phyloP scores from a whole-genome alignment of 768 basidiomycete genomes.

The Russula sp. region DNA sequence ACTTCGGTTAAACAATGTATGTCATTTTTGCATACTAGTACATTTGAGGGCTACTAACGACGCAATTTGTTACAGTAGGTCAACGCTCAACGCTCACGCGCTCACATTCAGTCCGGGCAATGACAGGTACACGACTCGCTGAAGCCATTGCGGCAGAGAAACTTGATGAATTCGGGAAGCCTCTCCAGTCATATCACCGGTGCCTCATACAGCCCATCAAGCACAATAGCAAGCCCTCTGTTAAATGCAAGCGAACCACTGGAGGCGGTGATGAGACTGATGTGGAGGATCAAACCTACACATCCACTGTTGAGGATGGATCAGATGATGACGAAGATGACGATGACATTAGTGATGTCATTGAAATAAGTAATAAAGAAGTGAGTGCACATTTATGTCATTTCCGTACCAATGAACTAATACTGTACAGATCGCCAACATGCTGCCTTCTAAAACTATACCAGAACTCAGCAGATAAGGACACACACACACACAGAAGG shows the following conservation, averaged over 20 bases:
- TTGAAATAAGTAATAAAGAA: background rate
- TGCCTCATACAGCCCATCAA: background rate
- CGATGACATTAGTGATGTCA: background rate
- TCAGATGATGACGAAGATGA: no score
- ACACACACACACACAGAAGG: no score
- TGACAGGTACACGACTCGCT: background rate
- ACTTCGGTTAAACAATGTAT: background rate
- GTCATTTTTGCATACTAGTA: no score
- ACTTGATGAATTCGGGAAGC: background rate
- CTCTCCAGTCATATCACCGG: background rate
- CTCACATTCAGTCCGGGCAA: background rate
- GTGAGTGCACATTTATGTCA: no score
- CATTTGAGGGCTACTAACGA: background rate
- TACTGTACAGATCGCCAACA: no score
- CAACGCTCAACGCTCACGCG: no score
- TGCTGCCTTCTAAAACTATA: no score
- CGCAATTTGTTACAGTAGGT: background rate
- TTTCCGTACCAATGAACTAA: no score
- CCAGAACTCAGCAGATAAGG: no score
- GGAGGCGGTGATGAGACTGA: background rate
- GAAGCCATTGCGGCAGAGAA: background rate
- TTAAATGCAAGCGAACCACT: background rate
- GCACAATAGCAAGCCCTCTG: no score
- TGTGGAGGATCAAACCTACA: background rate
- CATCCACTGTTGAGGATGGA: background rate